Conservation (phyloP, 148 eudicot species). For the Cornus kousa region DNA sequence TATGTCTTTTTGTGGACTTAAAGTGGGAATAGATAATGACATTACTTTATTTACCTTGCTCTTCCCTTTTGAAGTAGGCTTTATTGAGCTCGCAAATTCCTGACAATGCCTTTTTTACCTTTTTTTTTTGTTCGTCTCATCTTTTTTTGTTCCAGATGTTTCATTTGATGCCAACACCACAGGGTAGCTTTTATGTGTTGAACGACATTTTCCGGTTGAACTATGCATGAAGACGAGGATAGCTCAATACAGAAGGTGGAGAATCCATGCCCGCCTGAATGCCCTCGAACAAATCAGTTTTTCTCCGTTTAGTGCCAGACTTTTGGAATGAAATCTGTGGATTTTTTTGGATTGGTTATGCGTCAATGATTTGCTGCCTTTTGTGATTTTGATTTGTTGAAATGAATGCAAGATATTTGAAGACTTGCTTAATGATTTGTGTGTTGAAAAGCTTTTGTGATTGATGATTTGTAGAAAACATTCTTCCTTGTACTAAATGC, state of each 20-base stretch:
- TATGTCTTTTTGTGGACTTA: no score
- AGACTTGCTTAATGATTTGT: no score
- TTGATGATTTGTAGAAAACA: no score
- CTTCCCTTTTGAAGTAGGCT: no score
- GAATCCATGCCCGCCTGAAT: neutral
- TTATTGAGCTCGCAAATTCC: neutral
- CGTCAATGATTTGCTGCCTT: neutral
- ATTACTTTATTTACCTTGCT: no score
- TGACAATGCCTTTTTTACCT: neutral
- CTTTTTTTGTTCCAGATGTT: slow-evolving; percentile 7
- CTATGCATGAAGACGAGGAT: slow-evolving; percentile 25
- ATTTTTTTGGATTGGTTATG: neutral
- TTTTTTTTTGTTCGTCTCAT: no score
- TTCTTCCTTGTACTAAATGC: no score
- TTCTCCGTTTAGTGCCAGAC: neutral
- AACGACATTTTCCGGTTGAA: slow-evolving; percentile 45
- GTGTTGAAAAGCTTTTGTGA: no score
- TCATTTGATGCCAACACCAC: slow-evolving; percentile 18
- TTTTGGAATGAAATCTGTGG: neutral
- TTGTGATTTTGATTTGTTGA: neutral
- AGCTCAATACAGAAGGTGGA: neutral
- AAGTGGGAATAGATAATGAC: no score
- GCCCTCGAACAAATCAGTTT: neutral
- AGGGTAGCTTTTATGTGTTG: slow-evolving; percentile 35
- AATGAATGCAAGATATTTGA: neutral